phyloP scores from a whole-genome alignment of 2,329 filamentous ascomycete species.

The Metarhizium sp. region DNA sequence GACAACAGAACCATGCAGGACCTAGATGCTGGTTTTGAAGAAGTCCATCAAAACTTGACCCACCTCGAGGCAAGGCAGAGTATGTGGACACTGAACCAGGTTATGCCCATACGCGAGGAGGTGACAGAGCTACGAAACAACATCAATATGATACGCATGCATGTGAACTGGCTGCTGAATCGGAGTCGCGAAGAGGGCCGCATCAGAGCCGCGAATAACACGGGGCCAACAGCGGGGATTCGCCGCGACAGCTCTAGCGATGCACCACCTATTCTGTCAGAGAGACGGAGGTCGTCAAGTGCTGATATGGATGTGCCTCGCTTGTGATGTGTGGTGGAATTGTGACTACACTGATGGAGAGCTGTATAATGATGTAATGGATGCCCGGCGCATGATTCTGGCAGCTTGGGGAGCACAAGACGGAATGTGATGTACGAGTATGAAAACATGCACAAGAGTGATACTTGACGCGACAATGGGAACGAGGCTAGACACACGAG shows the following conservation, averaged over 20 bases:
- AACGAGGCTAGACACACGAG: not conserved
- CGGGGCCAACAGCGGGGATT: conserved; percentile 19
- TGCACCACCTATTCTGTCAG: conserved; percentile 18
- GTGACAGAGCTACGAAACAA: conserved; percentile 50
- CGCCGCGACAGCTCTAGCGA: conserved; percentile 21
- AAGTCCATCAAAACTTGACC: conserved; percentile 45
- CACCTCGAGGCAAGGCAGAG: conserved; percentile 52
- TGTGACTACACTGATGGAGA: not conserved
- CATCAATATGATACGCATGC: conserved; percentile 48
- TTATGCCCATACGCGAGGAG: conserved; percentile 52
- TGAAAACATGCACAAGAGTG: not conserved
- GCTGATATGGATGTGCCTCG: conserved; percentile 29
- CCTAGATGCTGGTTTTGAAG: conserved; percentile 38
- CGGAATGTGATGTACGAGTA: not conserved
- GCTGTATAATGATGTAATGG: not conserved
- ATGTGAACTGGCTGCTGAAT: conserved; percentile 49
- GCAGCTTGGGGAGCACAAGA: not conserved
- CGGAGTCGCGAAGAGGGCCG: conserved; percentile 38
- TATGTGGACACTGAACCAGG: conserved; percentile 52
- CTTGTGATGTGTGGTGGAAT: conserved; percentile 12
- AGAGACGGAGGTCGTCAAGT: conserved; percentile 28
- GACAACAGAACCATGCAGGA: conserved; percentile 37
- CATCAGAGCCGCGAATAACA: conserved; percentile 26
- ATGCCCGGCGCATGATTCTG: not conserved
- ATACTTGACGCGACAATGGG: not conserved